phyloP scores from a whole-genome alignment of 306 rosid species.

The Dryas alaskensis region DNA sequence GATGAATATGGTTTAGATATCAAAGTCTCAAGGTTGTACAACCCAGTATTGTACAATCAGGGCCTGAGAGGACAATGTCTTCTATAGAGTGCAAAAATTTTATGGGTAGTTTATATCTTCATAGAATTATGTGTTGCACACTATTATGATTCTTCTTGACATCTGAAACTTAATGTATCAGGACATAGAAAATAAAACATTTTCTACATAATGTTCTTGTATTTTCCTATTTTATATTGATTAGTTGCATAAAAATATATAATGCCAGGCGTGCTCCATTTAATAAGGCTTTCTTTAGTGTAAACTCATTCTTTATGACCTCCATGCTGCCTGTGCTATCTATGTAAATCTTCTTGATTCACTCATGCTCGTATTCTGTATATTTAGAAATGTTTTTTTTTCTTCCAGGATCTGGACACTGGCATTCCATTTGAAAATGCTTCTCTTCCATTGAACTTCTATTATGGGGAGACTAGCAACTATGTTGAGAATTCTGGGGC shows the following conservation, averaged over 20 bases:
- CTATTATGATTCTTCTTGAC: no score
- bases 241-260: neutral
- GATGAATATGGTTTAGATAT: no score
- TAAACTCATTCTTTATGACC: neutral
- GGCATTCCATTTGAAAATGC: constrained; percentile 28
- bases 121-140: no score
- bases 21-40: no score
- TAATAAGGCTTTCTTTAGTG: neutral
- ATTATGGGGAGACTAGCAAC: constrained; percentile 64
- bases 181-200: no score
- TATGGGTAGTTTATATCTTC: no score
- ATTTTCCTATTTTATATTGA: neutral
- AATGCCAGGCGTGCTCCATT: neutral
- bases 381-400: constrained; percentile 2
- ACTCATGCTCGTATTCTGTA: neutral
- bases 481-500: constrained; percentile 36
- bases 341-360: neutral
- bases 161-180: no score
- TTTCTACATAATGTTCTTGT: neutral
- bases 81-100: no score
- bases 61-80: no score
- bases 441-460: constrained; percentile 36
- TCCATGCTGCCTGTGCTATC: neutral
- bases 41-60: no score
- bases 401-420: constrained; percentile 42